phyloP scores from a whole-genome alignment of 768 basidiomycete genomes.

The Leccinum pellstonianum region DNA sequence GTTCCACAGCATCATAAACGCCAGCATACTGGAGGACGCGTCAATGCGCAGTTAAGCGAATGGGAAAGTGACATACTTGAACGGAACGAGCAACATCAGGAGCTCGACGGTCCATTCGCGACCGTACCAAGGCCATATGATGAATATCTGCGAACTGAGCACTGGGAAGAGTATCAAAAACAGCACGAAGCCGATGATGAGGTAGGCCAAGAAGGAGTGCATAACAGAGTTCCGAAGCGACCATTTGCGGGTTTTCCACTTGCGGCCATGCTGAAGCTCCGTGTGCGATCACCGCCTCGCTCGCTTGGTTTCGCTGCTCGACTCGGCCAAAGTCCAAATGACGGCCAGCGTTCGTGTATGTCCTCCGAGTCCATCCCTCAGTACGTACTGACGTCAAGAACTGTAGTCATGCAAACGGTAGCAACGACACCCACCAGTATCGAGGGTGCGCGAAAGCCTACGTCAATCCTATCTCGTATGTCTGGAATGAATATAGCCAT shows the following conservation, averaged over 20 bases:
- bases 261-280: conserved; percentile 19
- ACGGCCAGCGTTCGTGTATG: neutral
- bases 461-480: conserved; percentile 25
- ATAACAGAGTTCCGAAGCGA: conserved; percentile 28
- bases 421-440: neutral
- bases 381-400: conserved; percentile 4
- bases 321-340: neutral
- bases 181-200: conserved; percentile 69
- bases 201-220: conserved; percentile 51
- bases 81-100: conserved; percentile 73
- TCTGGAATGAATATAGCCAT: neutral
- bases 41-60: conserved; percentile 9
- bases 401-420: conserved; percentile 2
- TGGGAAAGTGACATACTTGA: conserved; percentile 66
- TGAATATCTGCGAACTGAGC: conserved; percentile 84
- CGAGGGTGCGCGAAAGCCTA: neutral
- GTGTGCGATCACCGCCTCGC: conserved; percentile 7
- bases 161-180: conserved; percentile 83
- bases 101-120: conserved; percentile 70
- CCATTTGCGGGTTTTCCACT: neutral
- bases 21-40: conserved; percentile 53
- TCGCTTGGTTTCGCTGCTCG: conserved; percentile 14
- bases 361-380: neutral
- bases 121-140: conserved; percentile 95
- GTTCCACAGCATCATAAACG: conserved; percentile 81